A percentile compares a stretch with the other conserved stretches of the same genome.
Conservation (phyloP, 257 asterid species). For the Verbena officinalis region DNA sequence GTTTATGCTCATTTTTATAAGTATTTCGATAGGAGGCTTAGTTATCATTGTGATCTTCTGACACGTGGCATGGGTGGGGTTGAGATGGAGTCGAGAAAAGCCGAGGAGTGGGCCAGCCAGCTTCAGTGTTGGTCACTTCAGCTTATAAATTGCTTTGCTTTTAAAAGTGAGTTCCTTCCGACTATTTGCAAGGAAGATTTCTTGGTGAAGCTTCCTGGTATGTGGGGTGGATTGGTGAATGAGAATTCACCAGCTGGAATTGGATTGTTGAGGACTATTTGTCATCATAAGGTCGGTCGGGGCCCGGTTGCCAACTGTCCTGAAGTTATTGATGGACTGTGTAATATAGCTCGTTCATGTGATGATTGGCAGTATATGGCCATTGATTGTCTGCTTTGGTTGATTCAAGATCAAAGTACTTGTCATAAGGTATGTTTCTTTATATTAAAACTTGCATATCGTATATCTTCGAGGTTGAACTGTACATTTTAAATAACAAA, state of each 20-base stretch:
- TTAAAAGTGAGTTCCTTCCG: constrained; percentile 84
- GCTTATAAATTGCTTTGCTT: constrained; percentile 94
- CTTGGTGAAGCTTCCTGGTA: constrained; percentile 79
- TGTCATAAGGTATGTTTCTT: constrained; percentile 70
- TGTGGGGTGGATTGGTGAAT: constrained; percentile 99
- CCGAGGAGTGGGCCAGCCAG: constrained; percentile 99
- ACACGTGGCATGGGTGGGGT: constrained; percentile 99
- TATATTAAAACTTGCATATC: too few species aligned
- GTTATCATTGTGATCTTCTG: constrained; percentile 96
- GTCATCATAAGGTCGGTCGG: constrained; percentile 94
- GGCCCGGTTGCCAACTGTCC: constrained; percentile 87
- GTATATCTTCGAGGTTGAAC: background rate
- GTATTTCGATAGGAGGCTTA: constrained; percentile 79
- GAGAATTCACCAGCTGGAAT: constrained; percentile 98
- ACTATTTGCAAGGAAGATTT: constrained; percentile 80
- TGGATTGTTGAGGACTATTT: constrained; percentile 86
- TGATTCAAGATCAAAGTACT: constrained; percentile 88
- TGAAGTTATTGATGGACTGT: constrained; percentile 68
- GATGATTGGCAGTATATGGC: constrained; percentile 99
- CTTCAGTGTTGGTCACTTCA: constrained; percentile 99
- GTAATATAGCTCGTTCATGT: constrained; percentile 94
- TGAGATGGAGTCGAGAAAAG: constrained; percentile 97
- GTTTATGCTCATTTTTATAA: constrained; percentile 97
- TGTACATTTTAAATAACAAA: background rate
- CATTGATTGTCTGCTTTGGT: constrained; percentile 93